Percentiles rank a stretch among this genome's conserved stretches.
Evolutionary conservation across 371 early-diverging fungal genomes (phyloP).

Genomic region (Mucor indicus): DNA sequence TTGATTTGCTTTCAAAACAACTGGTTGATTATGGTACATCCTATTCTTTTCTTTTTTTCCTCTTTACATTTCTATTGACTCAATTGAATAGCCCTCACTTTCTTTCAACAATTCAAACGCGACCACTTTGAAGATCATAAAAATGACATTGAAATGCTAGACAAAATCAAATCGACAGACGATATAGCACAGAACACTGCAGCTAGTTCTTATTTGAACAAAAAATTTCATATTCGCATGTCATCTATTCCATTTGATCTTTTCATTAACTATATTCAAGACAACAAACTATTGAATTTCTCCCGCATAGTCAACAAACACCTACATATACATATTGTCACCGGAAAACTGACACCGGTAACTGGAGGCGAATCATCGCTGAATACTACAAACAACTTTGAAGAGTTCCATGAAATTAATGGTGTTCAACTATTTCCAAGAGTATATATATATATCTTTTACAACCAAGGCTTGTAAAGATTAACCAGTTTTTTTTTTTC

Average conservation of each 20-base stretch:
- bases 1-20: constrained; percentile 79
- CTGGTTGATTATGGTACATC: constrained; percentile 64
- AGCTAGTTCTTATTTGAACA: constrained; percentile 74
- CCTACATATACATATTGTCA: constrained; percentile 71
- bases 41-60: not conserved
- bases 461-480: no score
- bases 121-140: constrained; percentile 79
- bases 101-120: constrained; percentile 72
- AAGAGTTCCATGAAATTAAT: constrained; percentile 6
- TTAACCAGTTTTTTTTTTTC: no score
- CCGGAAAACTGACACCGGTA: constrained; percentile 17
- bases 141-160: constrained; percentile 64
- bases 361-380: constrained; percentile 18
- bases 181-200: constrained; percentile 84
- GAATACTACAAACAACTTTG: constrained; percentile 4
- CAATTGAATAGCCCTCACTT: constrained; percentile 38
- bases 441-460: no score
- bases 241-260: constrained; percentile 91
- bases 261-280: constrained; percentile 90
- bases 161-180: constrained; percentile 63
- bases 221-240: constrained; percentile 91
- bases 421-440: not conserved
- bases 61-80: not conserved
- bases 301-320: constrained; percentile 95
- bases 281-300: constrained; percentile 83